These are phyloP conservation scores for Zasmidium angulare DNA, from an alignment of 2,329 filamentous ascomycete species.

Conservation along the genomic window DNA sequence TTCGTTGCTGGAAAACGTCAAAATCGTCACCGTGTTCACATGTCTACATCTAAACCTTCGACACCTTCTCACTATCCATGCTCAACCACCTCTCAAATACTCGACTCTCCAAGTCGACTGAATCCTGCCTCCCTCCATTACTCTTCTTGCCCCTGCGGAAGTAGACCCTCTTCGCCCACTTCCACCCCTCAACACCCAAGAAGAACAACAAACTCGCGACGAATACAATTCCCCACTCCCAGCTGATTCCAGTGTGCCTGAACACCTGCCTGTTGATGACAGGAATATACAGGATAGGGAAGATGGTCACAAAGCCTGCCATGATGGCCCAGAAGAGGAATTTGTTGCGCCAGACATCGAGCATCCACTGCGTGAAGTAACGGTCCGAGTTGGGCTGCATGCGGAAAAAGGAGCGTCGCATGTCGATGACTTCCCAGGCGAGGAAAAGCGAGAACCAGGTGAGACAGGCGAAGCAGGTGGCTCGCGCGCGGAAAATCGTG, in stretches of 20 bases:
- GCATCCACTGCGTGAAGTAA: conserved; percentile 65
- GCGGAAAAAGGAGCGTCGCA: conserved; percentile 71
- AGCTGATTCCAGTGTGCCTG: conserved; percentile 63
- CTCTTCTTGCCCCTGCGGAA: conserved; percentile 18
- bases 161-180: conserved; percentile 60
- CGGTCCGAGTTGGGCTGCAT: conserved; percentile 64
- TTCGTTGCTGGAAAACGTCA: no score
- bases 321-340: conserved; percentile 55
- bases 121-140: conserved; percentile 14
- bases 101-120: conserved; percentile 21
- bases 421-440: conserved; percentile 75
- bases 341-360: conserved; percentile 69
- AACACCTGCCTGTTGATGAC: conserved; percentile 66
- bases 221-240: conserved; percentile 71
- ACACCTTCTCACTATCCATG: conserved; percentile 17
- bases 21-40: no score
- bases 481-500: conserved; percentile 68
- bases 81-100: conserved; percentile 28
- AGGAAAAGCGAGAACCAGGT: conserved; percentile 77
- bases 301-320: conserved; percentile 46
- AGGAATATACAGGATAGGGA: conserved; percentile 62
- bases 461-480: conserved; percentile 70
- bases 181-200: conserved; percentile 64
- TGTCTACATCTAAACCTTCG: conserved; percentile 3
- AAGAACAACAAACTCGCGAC: conserved; percentile 58